Conservation (phyloP, 2,329 filamentous ascomycete genomes). For the Colletotrichum zoysiae region DNA sequence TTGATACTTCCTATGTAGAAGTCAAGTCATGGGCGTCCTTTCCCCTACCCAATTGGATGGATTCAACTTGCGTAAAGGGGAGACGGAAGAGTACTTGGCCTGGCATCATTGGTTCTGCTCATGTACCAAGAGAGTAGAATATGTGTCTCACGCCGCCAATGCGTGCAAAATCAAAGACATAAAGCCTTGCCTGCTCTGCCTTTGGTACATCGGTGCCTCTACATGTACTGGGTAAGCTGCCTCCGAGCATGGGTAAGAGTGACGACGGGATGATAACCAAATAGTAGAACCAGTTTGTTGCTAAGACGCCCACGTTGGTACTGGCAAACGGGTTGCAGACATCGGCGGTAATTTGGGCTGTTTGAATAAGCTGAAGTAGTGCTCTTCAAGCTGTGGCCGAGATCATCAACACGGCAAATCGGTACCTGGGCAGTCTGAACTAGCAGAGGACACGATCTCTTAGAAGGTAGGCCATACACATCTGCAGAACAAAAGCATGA, state of each 20-base stretch:
- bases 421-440: constrained; percentile 39
- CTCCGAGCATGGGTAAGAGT: constrained; percentile 25
- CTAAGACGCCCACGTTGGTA: too few species aligned
- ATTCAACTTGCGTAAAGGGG: neutral
- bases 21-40: neutral
- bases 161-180: constrained; percentile 8
- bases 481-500: constrained; percentile 42
- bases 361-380: neutral
- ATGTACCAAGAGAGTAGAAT: constrained; percentile 19
- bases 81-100: constrained; percentile 1
- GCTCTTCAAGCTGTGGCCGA: constrained; percentile 26
- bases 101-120: constrained; percentile 15
- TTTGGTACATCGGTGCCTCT: constrained; percentile 18
- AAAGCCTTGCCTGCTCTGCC: constrained; percentile 19
- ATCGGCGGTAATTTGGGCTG: too few species aligned
- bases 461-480: constrained; percentile 45
- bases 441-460: constrained; percentile 28
- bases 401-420: constrained; percentile 38
- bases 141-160: constrained; percentile 30
- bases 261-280: constrained; percentile 42
- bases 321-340: too few species aligned
- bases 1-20: too few species aligned
- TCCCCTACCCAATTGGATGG: neutral
- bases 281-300: neutral
- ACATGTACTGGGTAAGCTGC: constrained; percentile 39